Evolutionary conservation across 129 eudicot species (phyloP).

Genomic region (Solidago caesia): DNA sequence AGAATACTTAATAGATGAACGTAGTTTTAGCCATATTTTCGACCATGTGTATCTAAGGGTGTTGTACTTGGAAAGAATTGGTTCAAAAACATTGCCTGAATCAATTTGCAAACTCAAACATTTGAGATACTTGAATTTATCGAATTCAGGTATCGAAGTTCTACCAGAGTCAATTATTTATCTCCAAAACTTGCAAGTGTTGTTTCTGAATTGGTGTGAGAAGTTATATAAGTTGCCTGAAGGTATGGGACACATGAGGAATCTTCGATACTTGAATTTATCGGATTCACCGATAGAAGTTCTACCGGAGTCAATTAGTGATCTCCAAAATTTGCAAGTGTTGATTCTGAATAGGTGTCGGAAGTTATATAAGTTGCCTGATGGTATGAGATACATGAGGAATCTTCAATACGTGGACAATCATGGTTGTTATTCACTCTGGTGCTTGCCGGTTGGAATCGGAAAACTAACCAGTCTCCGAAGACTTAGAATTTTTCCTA

Average conservation of each 20-base stretch:
- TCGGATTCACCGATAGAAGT: constrained; percentile 25
- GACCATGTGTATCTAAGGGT: constrained; percentile 16
- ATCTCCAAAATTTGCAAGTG: constrained; percentile 38
- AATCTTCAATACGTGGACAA: constrained; percentile 18
- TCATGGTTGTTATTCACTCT: not conserved
- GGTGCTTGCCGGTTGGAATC: constrained; percentile 10
- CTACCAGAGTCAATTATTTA: too few relatives aligned
- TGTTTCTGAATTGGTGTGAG: too few relatives aligned
- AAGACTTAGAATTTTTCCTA: not conserved
- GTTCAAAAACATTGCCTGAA: not conserved
- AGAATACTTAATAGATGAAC: not conserved
- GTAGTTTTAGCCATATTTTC: constrained; percentile 11
- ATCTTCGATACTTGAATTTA: too few relatives aligned
- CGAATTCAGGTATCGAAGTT: too few relatives aligned
- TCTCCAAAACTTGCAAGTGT: too few relatives aligned
- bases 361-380: constrained; percentile 2
- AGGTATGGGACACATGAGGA: too few relatives aligned
- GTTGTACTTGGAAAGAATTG: not conserved
- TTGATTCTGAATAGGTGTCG: constrained; percentile 13
- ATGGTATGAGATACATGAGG: constrained; percentile 16
- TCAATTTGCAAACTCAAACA: constrained; percentile 22
- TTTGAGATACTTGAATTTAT: constrained; percentile 33
- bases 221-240: too few relatives aligned
- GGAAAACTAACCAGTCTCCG: constrained; percentile 1
- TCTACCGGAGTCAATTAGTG: constrained; percentile 40